A percentile compares a stretch with the other conserved stretches of the same genome.
Conservation (phyloP, 2,329 filamentous ascomycete genomes). For the Alternaria novae-zelandiae region DNA sequence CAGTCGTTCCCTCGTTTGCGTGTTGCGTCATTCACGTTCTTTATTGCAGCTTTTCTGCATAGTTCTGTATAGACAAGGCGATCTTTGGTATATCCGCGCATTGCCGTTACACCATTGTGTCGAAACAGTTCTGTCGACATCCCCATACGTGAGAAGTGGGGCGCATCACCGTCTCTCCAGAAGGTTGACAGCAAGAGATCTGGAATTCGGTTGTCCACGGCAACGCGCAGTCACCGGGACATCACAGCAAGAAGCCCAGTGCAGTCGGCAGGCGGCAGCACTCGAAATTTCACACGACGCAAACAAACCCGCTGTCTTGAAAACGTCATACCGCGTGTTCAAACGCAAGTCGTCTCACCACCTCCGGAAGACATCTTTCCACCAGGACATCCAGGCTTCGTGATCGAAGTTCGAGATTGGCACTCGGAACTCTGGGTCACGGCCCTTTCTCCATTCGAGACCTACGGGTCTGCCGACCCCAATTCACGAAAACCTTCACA, state of each 20-base stretch:
- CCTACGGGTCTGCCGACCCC: constrained; percentile 10
- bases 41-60: constrained; percentile 31
- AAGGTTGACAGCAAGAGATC: background rate
- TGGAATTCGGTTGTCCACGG: constrained; percentile 13
- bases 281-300: constrained; percentile 26
- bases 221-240: constrained; percentile 20
- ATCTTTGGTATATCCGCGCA: constrained; percentile 24
- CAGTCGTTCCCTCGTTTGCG: constrained; percentile 24
- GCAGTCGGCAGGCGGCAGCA: constrained; percentile 15
- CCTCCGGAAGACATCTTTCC: constrained; percentile 13
- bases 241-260: constrained; percentile 12
- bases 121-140: background rate
- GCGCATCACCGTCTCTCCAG: background rate
- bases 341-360: constrained; percentile 38
- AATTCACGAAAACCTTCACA: constrained; percentile 12
- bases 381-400: constrained; percentile 11
- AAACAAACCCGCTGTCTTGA: constrained; percentile 38
- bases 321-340: constrained; percentile 20
- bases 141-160: background rate
- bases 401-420: constrained; percentile 11
- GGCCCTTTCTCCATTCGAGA: constrained; percentile 6
- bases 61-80: constrained; percentile 8
- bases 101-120: constrained; percentile 1
- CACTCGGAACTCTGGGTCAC: constrained; percentile 15
- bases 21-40: constrained; percentile 31